Base-by-base conservation (phyloP, 169 alveolate genomes). In the Eimeria praecox region DNA sequence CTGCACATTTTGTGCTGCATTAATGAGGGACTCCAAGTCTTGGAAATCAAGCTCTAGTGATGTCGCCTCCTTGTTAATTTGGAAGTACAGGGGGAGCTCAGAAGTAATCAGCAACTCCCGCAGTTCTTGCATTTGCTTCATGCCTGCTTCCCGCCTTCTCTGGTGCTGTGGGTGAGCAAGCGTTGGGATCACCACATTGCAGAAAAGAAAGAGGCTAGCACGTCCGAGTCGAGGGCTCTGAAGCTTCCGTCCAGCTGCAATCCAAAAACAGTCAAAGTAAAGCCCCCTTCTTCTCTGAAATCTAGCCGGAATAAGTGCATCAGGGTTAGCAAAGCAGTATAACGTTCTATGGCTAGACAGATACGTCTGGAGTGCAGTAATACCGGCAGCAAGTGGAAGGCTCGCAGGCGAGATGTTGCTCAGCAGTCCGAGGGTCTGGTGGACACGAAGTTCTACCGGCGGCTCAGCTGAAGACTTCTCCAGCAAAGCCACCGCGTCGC, bases 321-420 rank as follows among this genome's bases (percentile, higher is more conserved):
- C 12, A 46, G 30, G 46, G 5, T n/a, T 46, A 18, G 27, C 3
- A 40, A 24, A 44, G 3, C 20, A n/a, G 66, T 30, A 46, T 46
- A 10, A 66, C n/a, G 0, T 8, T 2, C 0, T 0, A 14, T 18
- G 4, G n/a, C 42, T 27, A n/a, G 18, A 42, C 14, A 20, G 30
- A 42, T n/a, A 27, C 4, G 64, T 35, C 24, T 24, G 22, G 56
- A 9, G 24, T 18, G 71, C 38, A 27, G 94, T 52, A 35, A 27
- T 87, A 87, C 94, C 94, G 59, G 94, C 83, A 40, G 83, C 83
- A 22, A 64, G 82, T 22, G 94, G 83, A 75, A 64, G 71, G 94
- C 64, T 62, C 46, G 59, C 94, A 27, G 94, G 94, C 33, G 83
- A 35, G n/a, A 44, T 49, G 94, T 40, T 62, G 62, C 94, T 87